Base-by-base conservation (phyloP, 1,139 yeast species). In the Arxiozyma bovina region DNA sequence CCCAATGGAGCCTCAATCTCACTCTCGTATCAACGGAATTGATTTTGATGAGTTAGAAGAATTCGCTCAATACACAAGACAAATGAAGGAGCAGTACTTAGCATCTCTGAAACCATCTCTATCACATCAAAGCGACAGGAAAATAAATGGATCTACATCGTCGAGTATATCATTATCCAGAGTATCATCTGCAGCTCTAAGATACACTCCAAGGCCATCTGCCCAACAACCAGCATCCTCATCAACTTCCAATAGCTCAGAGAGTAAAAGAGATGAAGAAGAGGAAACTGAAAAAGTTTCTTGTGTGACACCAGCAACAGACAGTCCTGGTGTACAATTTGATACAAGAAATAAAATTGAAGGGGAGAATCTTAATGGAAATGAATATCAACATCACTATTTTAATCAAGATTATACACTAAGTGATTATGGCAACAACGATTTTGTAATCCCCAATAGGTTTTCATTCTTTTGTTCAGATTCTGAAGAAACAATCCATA, bases 401-500 rank as follows among this genome's bases (percentile, higher is more conserved):
- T 41, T 46, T 23, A 51, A 11, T n/a, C 46, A 45, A 42, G 27
- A 48, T 42, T 48, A 42, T 42, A 20, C 38, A 20, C 25, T 42
- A 48, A 47, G 17, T 12, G 48, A 42, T 22, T 30, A 50, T 42
- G 47, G 17, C 21, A 49, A 27, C n/a, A 51, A 51, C 34, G 46
- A 50, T 48, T 52, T 53, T 43, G 43, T 46, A n/a, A 69, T 74
- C 30, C 89, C 90, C 20, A 91, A 87, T 61, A 74, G 98, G 55
- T 91, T 87, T 70, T 81, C 94, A 42, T 88, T 88, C 68, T 91
- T 89, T 69, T 81, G 84, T 46, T 81, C 94, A 0, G 89, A 85
- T 55, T 74, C 83, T 11, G 96, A 89, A 56, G 95, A 86, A 64
- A 93, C 98, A 0, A 78, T 87, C 20, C 97, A 91, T 71, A 87